A percentile compares a stretch with the other conserved stretches of the same genome.
Evolutionary conservation across 2,329 filamentous ascomycete genomes (phyloP).

Genomic region (Corynespora cassiicola): DNA sequence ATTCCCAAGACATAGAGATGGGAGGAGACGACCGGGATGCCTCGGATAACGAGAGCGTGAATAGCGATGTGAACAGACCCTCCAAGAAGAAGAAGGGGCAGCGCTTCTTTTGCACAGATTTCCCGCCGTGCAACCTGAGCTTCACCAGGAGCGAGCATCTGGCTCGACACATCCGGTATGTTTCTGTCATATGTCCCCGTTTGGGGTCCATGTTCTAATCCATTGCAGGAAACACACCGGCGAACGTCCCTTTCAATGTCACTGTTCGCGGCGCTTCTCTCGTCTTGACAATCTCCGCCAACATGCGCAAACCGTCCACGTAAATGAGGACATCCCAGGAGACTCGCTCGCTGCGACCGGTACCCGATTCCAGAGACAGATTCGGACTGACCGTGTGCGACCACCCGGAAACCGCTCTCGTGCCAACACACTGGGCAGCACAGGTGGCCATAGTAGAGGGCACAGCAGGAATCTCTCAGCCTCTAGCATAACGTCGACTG

Average conservation of each 20-base stretch:
- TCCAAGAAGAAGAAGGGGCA: conserved; percentile 97
- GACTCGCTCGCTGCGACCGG: conserved; percentile 93
- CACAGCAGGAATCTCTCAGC: conserved; percentile 86
- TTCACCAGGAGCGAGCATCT: conserved; percentile 97
- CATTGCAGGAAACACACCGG: conserved; percentile 86
- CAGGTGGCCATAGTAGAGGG: conserved; percentile 73
- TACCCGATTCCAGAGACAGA: conserved; percentile 89
- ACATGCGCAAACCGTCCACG: conserved; percentile 96
- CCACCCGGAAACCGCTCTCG: conserved; percentile 75
- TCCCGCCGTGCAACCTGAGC: conserved; percentile 89
- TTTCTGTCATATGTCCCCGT: conserved; percentile 14
- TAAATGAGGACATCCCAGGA: conserved; percentile 94
- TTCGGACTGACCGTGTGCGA: conserved; percentile 83
- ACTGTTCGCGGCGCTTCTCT: conserved; percentile 92
- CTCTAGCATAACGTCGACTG: conserved; percentile 81
- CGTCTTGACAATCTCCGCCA: conserved; percentile 93
- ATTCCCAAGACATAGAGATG: conserved; percentile 76
- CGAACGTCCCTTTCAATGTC: conserved; percentile 94
- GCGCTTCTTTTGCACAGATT: conserved; percentile 94
- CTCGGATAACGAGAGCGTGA: conserved; percentile 58
- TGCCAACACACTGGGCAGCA: conserved; percentile 77
- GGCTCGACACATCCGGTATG: conserved; percentile 88
- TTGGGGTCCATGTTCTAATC: conserved; percentile 28
- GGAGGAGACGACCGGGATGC: conserved; percentile 68
- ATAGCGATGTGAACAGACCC: conserved; percentile 70